Evolutionary conservation across 257 asterid species (phyloP), one percentile per base, ranked within the genome.

Genomic region (Solanum ahanhuiri): DNA sequence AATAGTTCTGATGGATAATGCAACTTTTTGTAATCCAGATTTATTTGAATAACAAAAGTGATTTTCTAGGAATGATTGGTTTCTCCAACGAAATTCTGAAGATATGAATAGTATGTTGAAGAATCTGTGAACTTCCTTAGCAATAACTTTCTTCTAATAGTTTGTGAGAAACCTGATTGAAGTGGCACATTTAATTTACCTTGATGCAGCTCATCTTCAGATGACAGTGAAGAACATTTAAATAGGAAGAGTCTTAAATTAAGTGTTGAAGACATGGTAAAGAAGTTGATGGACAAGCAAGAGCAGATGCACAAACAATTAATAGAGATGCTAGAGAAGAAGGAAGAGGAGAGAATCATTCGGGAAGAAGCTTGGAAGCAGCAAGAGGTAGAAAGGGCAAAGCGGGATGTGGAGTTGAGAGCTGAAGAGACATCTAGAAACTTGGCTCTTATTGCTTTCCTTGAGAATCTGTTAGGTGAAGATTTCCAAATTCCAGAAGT

Each of bases 281-380:
- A 28, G 83, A 85, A 20, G 81, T 66, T 85, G 51, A 85, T 85
- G 87, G 82, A 85, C 28, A 83, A 57, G 88, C 90, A 86, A 48
- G 90, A 88, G 25, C 87, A 86, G 76, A 88, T 88, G 91, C 85
- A 88, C 51, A 84, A 83, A 43, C 87, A 86, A 66, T 43, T 86
- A 51, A 83, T 84, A 31, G 87, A 88, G 58, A 58, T 86, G 76
- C 22, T 88, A 31, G 89, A 76, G 76, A 87, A 79, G 66, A 88
- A 57, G 77, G 91, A 88, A n/a, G 79, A 63, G 63, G 89, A 77
- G 86, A 84, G 89, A 23, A 86, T 88, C 58, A 31, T 39, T 22
- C 39, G 86, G 25, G 90, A 88, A 88, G 90, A 88, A 79, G 84
- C 45, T 77, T 86, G 90, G 87, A 86, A 54, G 83, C 82, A 84